Evolutionary conservation across 1,284 basidiomycete species (phyloP).

Genomic region (Leccinum fuscescens): DNA sequence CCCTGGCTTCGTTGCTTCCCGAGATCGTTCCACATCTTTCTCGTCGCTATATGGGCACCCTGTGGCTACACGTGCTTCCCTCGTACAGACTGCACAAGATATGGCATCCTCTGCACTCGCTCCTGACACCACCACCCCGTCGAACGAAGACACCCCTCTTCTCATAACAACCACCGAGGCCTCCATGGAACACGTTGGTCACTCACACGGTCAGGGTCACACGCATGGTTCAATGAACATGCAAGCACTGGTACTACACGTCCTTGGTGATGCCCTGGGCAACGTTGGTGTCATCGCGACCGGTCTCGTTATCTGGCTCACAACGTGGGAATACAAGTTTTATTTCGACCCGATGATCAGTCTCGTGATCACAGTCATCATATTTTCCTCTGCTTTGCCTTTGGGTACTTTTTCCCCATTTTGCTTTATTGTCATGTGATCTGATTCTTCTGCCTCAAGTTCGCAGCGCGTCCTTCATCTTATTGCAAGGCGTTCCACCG

Average conservation of each 20-base stretch:
- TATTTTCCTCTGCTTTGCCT: constrained; percentile 93
- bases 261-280: constrained; percentile 94
- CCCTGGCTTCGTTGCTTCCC: constrained; percentile 30
- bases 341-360: constrained; percentile 96
- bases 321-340: constrained; percentile 75
- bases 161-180: constrained; percentile 25
- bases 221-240: constrained; percentile 93
- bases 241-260: constrained; percentile 92
- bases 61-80: constrained; percentile 82
- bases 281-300: constrained; percentile 97
- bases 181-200: constrained; percentile 24
- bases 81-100: constrained; percentile 86
- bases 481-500: constrained; percentile 94
- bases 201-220: constrained; percentile 46
- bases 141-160: constrained; percentile 43
- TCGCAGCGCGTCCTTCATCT: constrained; percentile 91
- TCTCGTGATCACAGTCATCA: constrained; percentile 93
- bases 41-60: constrained; percentile 81
- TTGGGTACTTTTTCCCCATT: constrained; percentile 58
- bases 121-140: constrained; percentile 11
- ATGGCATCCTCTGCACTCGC: constrained; percentile 51
- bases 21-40: constrained; percentile 51
- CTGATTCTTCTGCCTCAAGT: constrained; percentile 45
- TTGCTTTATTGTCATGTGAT: constrained; percentile 11
- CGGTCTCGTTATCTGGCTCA: constrained; percentile 90